phyloP scores from a whole-genome alignment of 768 basidiomycete genomes.

The Lenzites betulinus region DNA sequence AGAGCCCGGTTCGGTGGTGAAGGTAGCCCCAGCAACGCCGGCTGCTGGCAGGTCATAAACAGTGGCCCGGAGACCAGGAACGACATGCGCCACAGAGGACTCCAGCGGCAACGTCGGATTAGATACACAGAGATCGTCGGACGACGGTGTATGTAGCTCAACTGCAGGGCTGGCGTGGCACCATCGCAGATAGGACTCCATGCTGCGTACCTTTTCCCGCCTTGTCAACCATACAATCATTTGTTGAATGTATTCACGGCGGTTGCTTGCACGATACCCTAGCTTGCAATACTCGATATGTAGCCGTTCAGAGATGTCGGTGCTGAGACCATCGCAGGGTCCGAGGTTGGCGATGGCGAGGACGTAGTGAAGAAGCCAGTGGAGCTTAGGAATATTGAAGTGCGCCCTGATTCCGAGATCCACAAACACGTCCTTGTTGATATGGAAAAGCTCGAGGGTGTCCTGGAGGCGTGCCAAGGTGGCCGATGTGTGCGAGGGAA shows the following conservation, averaged over 20 bases:
- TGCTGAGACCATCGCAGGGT: slow-evolving; percentile 31
- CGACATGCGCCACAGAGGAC: too few species aligned
- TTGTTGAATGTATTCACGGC: slow-evolving; percentile 28
- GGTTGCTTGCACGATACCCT: slow-evolving; percentile 30
- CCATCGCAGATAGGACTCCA: too few species aligned
- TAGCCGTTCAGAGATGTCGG: slow-evolving; percentile 31
- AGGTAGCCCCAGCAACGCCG: too few species aligned
- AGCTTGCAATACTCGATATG: slow-evolving; percentile 3
- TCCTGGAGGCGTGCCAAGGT: not conserved
- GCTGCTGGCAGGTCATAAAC: too few species aligned
- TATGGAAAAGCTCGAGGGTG: slow-evolving; percentile 30
- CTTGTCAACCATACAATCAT: slow-evolving; percentile 29
- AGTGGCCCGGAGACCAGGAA: too few species aligned
- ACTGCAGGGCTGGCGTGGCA: too few species aligned
- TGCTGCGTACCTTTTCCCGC: slow-evolving; percentile 11
- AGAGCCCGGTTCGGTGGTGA: too few species aligned
- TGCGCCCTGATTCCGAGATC: slow-evolving; percentile 28
- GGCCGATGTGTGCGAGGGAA: slow-evolving; percentile 15
- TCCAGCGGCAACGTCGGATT: too few species aligned
- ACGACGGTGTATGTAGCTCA: too few species aligned
- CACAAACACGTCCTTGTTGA: slow-evolving; percentile 41
- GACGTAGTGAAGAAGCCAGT: slow-evolving; percentile 27
- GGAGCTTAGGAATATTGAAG: slow-evolving; percentile 34
- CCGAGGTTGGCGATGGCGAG: slow-evolving; percentile 21
- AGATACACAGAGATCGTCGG: too few species aligned